phyloP scores from a whole-genome alignment of 257 asterid species.

The Eucommia ulmoides region DNA sequence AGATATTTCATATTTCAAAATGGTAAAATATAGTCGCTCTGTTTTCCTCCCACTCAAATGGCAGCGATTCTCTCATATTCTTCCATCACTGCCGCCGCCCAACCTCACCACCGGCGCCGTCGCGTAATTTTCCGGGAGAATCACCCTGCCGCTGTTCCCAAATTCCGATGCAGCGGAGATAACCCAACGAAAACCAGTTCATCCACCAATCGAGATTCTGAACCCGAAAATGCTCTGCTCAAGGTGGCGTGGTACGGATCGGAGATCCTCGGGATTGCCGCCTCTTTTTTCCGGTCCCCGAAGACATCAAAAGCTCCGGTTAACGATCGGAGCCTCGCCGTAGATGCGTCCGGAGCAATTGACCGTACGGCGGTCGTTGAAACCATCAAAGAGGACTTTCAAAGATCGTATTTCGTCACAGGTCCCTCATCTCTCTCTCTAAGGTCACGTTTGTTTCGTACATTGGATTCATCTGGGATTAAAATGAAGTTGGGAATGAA shows the following conservation, averaged over 20 bases:
- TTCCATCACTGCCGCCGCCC: slow-evolving; percentile 11
- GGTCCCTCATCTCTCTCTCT: no score
- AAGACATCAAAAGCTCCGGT: slow-evolving; percentile 15
- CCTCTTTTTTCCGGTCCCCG: slow-evolving; percentile 63
- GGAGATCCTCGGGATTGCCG: slow-evolving; percentile 79
- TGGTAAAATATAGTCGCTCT: no score
- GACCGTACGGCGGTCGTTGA: slow-evolving; percentile 50
- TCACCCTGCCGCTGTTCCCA: slow-evolving; percentile 7
- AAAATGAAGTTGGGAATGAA: no score
- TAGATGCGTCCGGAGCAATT: slow-evolving; percentile 40
- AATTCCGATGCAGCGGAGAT: slow-evolving; percentile 26
- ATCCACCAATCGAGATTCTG: slow-evolving; percentile 16
- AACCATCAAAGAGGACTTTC: slow-evolving; percentile 57
- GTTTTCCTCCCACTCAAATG: slow-evolving; percentile 17
- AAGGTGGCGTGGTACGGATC: slow-evolving; percentile 86
- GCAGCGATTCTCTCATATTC: slow-evolving; percentile 27
- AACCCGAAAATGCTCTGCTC: slow-evolving; percentile 56
- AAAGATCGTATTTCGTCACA: slow-evolving; percentile 79
- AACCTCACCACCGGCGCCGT: slow-evolving; percentile 10
- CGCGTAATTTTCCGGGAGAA: slow-evolving; percentile 7
- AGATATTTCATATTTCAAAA: no score
- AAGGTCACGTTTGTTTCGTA: no score
- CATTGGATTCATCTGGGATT: no score
- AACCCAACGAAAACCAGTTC: slow-evolving; percentile 17
- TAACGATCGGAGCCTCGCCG: slow-evolving; percentile 24